Evolutionary conservation across 805 yeast species (phyloP).

Genomic region (Saturnispora dispora): DNA sequence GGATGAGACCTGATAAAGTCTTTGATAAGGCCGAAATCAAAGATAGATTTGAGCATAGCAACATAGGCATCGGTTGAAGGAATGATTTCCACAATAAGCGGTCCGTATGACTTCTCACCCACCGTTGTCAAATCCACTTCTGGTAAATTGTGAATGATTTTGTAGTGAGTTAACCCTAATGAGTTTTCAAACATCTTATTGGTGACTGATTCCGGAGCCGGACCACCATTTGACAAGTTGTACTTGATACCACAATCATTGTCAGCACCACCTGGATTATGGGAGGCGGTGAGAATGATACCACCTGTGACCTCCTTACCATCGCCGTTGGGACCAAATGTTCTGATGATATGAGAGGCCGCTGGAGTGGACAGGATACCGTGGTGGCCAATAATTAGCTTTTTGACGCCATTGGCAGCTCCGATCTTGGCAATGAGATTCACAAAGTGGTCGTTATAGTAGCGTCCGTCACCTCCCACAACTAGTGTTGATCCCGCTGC

Average conservation of each 20-base stretch:
- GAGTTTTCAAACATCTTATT: conserved; percentile 73
- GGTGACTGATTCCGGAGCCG: conserved; percentile 94
- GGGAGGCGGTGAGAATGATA: conserved; percentile 91
- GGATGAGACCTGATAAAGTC: conserved; percentile 49
- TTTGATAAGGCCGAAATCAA: conserved; percentile 78
- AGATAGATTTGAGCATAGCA: conserved; percentile 68
- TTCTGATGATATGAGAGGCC: conserved; percentile 86
- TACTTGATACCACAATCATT: conserved; percentile 94
- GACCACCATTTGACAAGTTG: conserved; percentile 92
- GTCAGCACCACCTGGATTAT: conserved; percentile 94
- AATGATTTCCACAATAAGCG: conserved; percentile 67
- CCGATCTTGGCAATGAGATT: conserved; percentile 74
- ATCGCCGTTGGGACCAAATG: conserved; percentile 30
- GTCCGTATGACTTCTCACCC: conserved; percentile 46
- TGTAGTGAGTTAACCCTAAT: conserved; percentile 48
- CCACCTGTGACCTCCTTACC: conserved; percentile 73
- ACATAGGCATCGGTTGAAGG: conserved; percentile 78
- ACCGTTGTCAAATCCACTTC: conserved; percentile 51
- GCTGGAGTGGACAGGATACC: conserved; percentile 95
- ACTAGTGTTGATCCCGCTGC: conserved; percentile 64
- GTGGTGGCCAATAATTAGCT: conserved; percentile 76
- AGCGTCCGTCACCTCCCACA: conserved; percentile 96
- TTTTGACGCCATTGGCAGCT: conserved; percentile 85
- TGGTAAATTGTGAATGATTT: conserved; percentile 49
- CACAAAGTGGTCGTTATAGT: conserved; percentile 73